Base-by-base conservation (phyloP, 257 asterid genomes). In the Anisodus tanguticus region DNA sequence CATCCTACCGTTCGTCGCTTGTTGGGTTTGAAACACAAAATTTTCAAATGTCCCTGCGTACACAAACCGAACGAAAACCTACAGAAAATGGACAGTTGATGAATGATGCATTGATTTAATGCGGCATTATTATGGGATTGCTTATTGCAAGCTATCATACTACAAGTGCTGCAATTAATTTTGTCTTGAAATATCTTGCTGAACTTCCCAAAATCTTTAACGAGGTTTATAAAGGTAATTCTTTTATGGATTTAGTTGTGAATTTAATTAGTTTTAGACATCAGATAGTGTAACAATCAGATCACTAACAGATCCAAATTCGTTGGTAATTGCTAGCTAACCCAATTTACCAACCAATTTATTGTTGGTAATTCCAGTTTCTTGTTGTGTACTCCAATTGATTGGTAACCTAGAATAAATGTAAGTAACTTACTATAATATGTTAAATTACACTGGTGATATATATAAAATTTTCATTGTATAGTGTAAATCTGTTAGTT, bases 81-180 rank as follows among this genome's bases (percentile, higher is more conserved):
- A n/a, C n/a, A n/a, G n/a, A n/a, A n/a, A n/a, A n/a, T n/a, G n/a
- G 84, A 2, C 13, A 72, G 41, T 72, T 66, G 2, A 47, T 72
- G 80, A 67, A 74, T 8, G 85, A 84, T 12, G 68, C 51, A 37
- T 85, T 84, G 53, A 87, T 87, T n/a, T n/a, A n/a, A n/a, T n/a
- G n/a, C n/a, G n/a, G n/a, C n/a, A n/a, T n/a, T n/a, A n/a, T n/a
- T n/a, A n/a, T n/a, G n/a, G n/a, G n/a, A 19, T 15, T 74, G n/a
- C 63, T 81, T 1, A 64, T 81, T n/a, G 84, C 85, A n/a, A 84
- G 87, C 66, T 84, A 84, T 19, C 85, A 84, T 51, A 62, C 85
- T 0, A 87, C 83, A 26, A 87, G 84, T 66, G 69, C 84, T 8
- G 76, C 85, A 45, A 59, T 84, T 17, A 63, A 85, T 9, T 76